These are phyloP conservation scores for Populus pruinosa DNA, from an alignment of 345 rosid genomes.

Conservation along the genomic window DNA sequence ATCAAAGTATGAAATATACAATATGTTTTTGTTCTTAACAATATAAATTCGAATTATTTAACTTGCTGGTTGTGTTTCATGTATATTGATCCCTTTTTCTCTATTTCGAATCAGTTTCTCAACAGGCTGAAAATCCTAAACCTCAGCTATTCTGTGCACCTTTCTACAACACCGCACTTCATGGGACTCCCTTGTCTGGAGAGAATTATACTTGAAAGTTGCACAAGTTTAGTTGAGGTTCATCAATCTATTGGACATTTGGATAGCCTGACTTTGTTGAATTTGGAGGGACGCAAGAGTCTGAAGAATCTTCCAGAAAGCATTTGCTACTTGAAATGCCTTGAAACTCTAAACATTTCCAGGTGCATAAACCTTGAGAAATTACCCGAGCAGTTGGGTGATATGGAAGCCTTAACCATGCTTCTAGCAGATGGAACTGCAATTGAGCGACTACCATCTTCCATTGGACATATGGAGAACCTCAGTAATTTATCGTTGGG, in stretches of 20 bases:
- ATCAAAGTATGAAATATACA: not conserved
- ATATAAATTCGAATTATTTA: not conserved
- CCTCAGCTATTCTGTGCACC: not conserved
- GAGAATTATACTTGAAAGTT: not conserved
- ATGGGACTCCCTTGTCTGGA: not conserved
- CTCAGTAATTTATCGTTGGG: no score
- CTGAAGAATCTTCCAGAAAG: constrained; percentile 1
- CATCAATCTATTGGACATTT: not conserved
- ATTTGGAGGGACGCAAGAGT: not conserved
- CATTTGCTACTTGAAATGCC: not conserved
- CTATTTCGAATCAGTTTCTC: not conserved
- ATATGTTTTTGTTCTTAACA: not conserved
- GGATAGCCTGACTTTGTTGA: not conserved
- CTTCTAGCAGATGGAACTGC: not conserved
- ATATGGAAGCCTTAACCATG: not conserved
- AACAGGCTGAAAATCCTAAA: not conserved
- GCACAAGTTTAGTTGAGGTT: constrained; percentile 3
- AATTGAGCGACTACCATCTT: not conserved
- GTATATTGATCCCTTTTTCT: not conserved
- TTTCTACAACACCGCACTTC: not conserved
- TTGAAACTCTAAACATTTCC: not conserved
- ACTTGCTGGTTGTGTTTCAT: no score
- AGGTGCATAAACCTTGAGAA: not conserved
- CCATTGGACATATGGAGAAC: not conserved
- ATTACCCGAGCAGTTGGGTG: not conserved